Conservation (phyloP, 75 land plant species). For the Pseudotsuga menziesii region DNA sequence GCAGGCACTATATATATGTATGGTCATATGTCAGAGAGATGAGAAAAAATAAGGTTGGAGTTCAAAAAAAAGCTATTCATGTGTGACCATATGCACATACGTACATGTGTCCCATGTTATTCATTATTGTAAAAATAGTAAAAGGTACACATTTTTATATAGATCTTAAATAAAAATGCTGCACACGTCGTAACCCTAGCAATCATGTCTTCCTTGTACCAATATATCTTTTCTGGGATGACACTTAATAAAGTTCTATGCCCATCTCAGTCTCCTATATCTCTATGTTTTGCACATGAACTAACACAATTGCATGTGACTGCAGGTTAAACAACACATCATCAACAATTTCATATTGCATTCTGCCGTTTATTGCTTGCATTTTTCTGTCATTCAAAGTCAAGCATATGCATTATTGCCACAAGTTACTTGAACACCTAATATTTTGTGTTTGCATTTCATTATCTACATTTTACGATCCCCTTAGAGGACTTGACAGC, state of each 20-base stretch:
- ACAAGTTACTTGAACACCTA: neutral
- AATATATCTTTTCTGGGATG: neutral
- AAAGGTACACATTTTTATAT: neutral
- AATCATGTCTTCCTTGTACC: neutral
- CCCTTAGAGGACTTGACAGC: neutral
- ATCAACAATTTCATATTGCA: neutral
- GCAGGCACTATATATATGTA: no score
- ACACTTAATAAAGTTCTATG: neutral
- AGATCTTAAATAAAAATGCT: neutral
- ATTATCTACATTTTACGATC: neutral
- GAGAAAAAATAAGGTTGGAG: no score
- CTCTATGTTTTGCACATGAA: neutral
- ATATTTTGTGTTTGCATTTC: neutral
- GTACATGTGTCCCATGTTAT: no score
- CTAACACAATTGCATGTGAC: neutral
- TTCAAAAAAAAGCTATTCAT: no score
- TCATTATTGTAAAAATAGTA: no score
- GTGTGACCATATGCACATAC: no score
- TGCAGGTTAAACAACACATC: neutral
- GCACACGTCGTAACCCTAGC: neutral
- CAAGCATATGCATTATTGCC: neutral
- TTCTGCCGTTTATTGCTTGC: neutral
- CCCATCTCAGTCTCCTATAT: neutral
- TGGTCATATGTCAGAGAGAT: no score
- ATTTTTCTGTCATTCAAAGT: neutral